Evolutionary conservation across 306 rosid genomes (phyloP), one percentile per base, ranked within the genome.

Genomic region (Mimosa bimucronata): DNA sequence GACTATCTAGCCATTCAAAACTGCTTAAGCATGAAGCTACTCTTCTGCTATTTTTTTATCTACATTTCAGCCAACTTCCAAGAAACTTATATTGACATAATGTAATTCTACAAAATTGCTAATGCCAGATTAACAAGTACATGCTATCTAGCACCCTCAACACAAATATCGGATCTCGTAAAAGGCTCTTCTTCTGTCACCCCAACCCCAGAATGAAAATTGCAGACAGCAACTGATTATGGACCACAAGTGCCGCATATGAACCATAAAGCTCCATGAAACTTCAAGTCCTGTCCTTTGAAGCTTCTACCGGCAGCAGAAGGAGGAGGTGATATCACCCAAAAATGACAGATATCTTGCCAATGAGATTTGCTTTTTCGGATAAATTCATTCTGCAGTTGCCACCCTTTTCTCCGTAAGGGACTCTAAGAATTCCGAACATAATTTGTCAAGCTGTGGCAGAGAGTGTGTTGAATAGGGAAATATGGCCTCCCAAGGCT

Each of bases 401-500:
- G 84, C 31, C 25, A 87, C 83, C 84, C 89, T 89, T 86, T 81
- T 91, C 80, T 93, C 97, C 75, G 89, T 74, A 31, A 95, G 85
- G 10, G 96, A 90, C 89, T 91, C 96, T 80, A 91, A 83, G 81
- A 90, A 91, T 46, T 85, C 90, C 4, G 92, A 86, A 83, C 98
- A 95, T 73, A 95, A 85, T 80, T 89, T 95, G 74, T 89, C 89
- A 53, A 95, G 91, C 66, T 97, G 92, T n/a, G 94, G 99, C 81
- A 95, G 85, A 77, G 74, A 83, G 80, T 90, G 96, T 3, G 98
- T 89, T 48, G 97, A 83, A 12, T 97, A 97, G 76, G 86, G 84
- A 77, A 93, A 93, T 74, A 91, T 85, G 83, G 96, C 90, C 83
- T 88, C 98, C 99, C 99, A 93, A 25, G 97, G 92, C 83, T 97